Conservation (phyloP, 1,139 yeast genomes). For the Casaregolazyma suthepensis region DNA sequence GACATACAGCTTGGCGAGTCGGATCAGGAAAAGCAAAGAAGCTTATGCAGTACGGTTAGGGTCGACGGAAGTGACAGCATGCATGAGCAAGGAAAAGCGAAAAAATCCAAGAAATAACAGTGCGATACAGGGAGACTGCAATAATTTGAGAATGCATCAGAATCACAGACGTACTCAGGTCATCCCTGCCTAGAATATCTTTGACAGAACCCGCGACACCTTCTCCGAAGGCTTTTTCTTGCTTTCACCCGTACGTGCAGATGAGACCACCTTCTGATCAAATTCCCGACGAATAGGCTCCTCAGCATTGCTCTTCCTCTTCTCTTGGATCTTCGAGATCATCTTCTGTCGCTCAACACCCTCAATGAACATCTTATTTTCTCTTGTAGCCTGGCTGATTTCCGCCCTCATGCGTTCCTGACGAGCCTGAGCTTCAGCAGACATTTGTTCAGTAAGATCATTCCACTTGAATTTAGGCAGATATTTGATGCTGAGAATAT, state of each 20-base stretch:
- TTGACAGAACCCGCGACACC: conserved; percentile 5
- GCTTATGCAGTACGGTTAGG: not conserved
- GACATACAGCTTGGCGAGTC: conserved; percentile 67
- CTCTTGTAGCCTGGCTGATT: conserved; percentile 78
- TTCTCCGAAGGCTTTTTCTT: conserved; percentile 1
- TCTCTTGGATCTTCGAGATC: conserved; percentile 59
- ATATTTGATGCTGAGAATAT: conserved; percentile 83
- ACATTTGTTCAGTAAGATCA: conserved; percentile 88
- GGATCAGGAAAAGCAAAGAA: not conserved
- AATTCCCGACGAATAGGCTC: conserved; percentile 25
- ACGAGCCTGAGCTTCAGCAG: conserved; percentile 82
- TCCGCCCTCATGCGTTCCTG: conserved; percentile 85
- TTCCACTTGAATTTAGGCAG: conserved; percentile 92
- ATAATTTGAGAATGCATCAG: too few relatives aligned
- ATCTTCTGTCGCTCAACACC: conserved; percentile 85
- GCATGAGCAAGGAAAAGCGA: too few relatives aligned
- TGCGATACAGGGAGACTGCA: too few relatives aligned
- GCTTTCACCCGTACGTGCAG: conserved; percentile 13
- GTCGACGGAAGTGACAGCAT: too few relatives aligned
- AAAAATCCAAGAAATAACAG: too few relatives aligned
- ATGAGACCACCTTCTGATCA: conserved; percentile 26
- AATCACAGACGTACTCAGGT: too few relatives aligned
- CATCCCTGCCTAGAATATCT: conserved; percentile 1
- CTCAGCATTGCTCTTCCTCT: conserved; percentile 34
- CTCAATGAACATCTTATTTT: conserved; percentile 74